Percentiles rank a stretch among this genome's conserved stretches.
Evolutionary conservation across 1,284 basidiomycete species (phyloP).

Genomic region (Schizophyllum commune): DNA sequence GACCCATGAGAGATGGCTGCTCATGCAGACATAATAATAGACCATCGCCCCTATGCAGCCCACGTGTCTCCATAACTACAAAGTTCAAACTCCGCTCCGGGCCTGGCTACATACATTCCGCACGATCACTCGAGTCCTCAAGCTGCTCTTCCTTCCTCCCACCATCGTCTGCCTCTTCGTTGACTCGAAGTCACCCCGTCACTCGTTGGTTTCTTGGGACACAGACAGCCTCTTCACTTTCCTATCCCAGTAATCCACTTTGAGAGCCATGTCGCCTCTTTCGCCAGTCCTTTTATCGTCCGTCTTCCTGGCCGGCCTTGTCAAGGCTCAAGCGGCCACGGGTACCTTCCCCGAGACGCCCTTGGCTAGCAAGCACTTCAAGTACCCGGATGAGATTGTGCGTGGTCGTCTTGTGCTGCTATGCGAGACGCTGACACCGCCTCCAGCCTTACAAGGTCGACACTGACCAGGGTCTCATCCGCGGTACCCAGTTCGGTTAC

Average conservation of each 20-base stretch:
- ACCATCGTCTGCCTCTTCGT: neutral
- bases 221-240: neutral
- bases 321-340: conserved; percentile 10
- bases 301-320: conserved; percentile 3
- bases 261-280: neutral
- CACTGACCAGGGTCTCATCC: conserved; percentile 35
- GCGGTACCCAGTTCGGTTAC: conserved; percentile 56
- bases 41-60: neutral
- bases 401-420: conserved; percentile 12
- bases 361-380: conserved; percentile 43
- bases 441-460: conserved; percentile 51
- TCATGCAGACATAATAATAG: neutral
- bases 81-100: neutral
- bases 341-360: conserved; percentile 38
- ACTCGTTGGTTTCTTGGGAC: neutral
- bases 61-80: neutral
- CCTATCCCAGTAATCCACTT: neutral
- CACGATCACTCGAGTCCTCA: neutral
- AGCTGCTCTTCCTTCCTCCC: neutral
- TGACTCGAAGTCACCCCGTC: neutral
- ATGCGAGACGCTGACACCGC: neutral
- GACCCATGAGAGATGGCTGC: no score
- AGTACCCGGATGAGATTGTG: conserved; percentile 43
- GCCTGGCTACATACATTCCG: neutral
- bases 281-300: neutral